Conservation (phyloP, 805 yeast species). For the Yarrowia sp. region DNA sequence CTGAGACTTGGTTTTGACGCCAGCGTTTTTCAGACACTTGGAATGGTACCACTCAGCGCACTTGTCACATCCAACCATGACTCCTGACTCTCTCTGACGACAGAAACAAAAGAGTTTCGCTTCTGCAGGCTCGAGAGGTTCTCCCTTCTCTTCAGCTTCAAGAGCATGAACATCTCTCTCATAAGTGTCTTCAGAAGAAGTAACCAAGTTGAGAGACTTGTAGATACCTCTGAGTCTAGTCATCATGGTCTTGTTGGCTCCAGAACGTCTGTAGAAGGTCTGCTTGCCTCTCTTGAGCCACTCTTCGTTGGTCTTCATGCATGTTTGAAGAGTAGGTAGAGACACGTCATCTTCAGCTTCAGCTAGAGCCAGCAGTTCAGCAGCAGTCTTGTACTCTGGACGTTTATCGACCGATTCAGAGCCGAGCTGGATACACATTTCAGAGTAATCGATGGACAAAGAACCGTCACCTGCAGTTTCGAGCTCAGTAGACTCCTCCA, state of each 20-base stretch:
- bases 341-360: background rate
- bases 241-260: conserved; percentile 38
- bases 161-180: conserved; percentile 49
- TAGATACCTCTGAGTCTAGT: conserved; percentile 35
- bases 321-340: conserved; percentile 4
- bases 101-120: conserved; percentile 47
- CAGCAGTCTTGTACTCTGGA: background rate
- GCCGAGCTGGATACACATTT: conserved; percentile 3
- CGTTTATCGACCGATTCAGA: conserved; percentile 3
- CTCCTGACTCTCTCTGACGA: conserved; percentile 69
- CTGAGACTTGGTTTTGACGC: conserved; percentile 36
- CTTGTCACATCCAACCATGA: conserved; percentile 83
- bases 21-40: conserved; percentile 57
- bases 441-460: conserved; percentile 6
- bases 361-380: background rate
- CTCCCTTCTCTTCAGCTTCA: conserved; percentile 68
- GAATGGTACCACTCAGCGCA: conserved; percentile 96
- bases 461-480: conserved; percentile 12
- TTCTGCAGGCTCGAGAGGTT: conserved; percentile 34
- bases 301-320: conserved; percentile 36
- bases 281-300: conserved; percentile 43
- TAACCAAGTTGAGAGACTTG: conserved; percentile 28
- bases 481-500: conserved; percentile 10
- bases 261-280: conserved; percentile 42
- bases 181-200: conserved; percentile 29